These are phyloP conservation scores for Eimeria praecox DNA, from an alignment of 169 alveolate species.

Conservation along the genomic window DNA sequence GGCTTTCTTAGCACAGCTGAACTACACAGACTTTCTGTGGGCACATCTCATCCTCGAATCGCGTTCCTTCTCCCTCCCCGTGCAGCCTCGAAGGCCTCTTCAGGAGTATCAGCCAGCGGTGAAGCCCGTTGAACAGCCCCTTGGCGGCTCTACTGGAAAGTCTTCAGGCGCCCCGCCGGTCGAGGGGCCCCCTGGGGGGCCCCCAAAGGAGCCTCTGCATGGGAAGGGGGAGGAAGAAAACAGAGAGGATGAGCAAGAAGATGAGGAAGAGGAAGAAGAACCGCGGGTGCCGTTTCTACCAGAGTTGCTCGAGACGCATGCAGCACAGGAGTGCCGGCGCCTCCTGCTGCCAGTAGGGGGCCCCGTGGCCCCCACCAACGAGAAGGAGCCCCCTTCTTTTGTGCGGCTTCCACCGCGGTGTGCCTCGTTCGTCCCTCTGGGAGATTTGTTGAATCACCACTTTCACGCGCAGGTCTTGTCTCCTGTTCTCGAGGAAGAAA, in stretches of 20 bases:
- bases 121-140: background rate
- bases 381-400: background rate
- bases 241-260: background rate
- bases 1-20: conserved; percentile 18
- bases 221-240: background rate
- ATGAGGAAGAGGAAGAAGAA: background rate
- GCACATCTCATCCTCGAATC: conserved; percentile 44
- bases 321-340: background rate
- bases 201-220: background rate
- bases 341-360: conserved; percentile 2
- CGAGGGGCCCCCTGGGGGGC: conserved; percentile 5
- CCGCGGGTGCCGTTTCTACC: conserved; percentile 17
- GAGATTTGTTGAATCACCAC: conserved; percentile 79
- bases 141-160: background rate
- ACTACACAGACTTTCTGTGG: conserved; percentile 29
- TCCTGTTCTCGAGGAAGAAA: conserved; percentile 47
- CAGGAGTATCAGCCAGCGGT: background rate
- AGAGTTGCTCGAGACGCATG: conserved; percentile 14
- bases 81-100: conserved; percentile 18
- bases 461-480: conserved; percentile 64
- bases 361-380: background rate
- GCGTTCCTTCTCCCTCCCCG: conserved; percentile 19
- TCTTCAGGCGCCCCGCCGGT: background rate
- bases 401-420: conserved; percentile 66
- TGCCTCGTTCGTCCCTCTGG: conserved; percentile 62